These are phyloP conservation scores for Clarireedia monteithiana DNA, from an alignment of 2,329 filamentous ascomycete species.

Conservation along the genomic window DNA sequence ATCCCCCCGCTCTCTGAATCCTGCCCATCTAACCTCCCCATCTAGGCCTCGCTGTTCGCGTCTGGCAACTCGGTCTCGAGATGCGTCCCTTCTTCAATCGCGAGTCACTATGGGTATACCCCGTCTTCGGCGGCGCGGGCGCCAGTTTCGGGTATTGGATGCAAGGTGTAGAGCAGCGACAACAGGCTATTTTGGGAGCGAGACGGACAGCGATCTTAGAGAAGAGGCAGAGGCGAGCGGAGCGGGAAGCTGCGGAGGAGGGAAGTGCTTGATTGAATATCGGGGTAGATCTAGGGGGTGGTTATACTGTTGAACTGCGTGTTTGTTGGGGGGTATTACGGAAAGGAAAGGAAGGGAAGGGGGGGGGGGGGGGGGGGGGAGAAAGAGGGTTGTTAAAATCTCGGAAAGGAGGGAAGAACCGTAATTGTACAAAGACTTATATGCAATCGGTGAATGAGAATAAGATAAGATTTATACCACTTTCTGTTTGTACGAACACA, in stretches of 20 bases:
- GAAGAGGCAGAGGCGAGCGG: constrained; percentile 75
- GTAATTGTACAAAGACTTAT: constrained; percentile 3
- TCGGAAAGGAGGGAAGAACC: neutral
- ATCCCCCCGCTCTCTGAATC: neutral
- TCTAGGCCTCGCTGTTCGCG: constrained; percentile 81
- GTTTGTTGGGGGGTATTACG: neutral
- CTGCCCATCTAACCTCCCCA: neutral
- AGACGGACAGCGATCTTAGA: constrained; percentile 76
- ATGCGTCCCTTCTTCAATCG: constrained; percentile 91
- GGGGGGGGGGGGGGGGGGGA: neutral
- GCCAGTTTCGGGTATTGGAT: constrained; percentile 97
- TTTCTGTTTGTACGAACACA: neutral
- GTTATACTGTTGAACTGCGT: neutral
- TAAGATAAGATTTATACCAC: no score
- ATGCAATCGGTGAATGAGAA: neutral
- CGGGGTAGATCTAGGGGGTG: neutral
- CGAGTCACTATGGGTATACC: constrained; percentile 83
- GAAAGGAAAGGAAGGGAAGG: neutral
- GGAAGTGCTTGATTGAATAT: constrained; percentile 9
- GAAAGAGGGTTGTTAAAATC: neutral
- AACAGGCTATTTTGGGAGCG: constrained; percentile 68
- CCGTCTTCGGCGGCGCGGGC: constrained; percentile 76
- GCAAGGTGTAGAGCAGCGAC: constrained; percentile 77
- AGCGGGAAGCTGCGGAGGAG: constrained; percentile 47
- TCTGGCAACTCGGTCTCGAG: constrained; percentile 97